Evolutionary conservation across 352 stramenopile species (phyloP), one percentile per base, ranked within the genome.

Genomic region (Paralagenidium karlingii): DNA sequence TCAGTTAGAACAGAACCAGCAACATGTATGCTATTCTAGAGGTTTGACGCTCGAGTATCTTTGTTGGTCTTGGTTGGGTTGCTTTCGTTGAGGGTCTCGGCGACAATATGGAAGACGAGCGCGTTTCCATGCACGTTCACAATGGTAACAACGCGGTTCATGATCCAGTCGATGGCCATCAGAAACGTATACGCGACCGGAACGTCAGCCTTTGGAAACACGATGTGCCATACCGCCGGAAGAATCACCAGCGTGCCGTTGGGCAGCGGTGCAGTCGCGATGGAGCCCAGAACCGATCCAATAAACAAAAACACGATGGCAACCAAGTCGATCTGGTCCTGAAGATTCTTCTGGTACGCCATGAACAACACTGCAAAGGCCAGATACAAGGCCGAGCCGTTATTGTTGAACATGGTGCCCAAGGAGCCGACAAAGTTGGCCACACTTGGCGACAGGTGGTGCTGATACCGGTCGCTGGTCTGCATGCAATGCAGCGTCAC

Each of bases 361-460:
- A 91, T 66, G 45, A 82, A 81, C 48, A 87, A 73, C 22, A 83
- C 55, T 47, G 80, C 52, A 51, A 86, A 58, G 18, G 65, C 55
- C 24, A 90, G 48, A 40, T 90, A 90, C 18, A 90, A 68, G 9
- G 68, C 73, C 22, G 73, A 78, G 19, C 76, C 76, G 47, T 74
- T 75, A 67, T 77, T 82, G 51, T 87, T 70, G 20, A 90, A 44
- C 24, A 61, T 61, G 3, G 68, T 68, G 19, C 68, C 68, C 24
- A 83, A 63, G 1, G 69, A 68, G 53, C 85, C 65, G 29, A 87
- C 56, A 27, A 85, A 83, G 52, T 82, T 55, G 63, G 78, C 76
- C 20, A 85, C 40, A 19, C 68, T 67, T 21, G 51, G 67, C 34
- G 68, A 61, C 22, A 83, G 61, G 15, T 59, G 38, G 2, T 62